Evolutionary conservation across 306 rosid species (phyloP).

Genomic region (Casuarina cunninghamiana): DNA sequence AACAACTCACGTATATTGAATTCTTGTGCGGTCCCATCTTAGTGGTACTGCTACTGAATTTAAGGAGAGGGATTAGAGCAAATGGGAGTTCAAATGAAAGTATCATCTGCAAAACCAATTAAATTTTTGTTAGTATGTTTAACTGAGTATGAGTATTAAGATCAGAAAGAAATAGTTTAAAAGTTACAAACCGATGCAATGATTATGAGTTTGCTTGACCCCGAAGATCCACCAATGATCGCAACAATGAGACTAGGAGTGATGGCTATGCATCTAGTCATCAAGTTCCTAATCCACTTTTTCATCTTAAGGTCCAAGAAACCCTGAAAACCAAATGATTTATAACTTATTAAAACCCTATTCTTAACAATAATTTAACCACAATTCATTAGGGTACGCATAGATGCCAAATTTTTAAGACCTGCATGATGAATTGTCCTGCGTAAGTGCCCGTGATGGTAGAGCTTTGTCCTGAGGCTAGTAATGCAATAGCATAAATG

Average conservation of each 20-base stretch:
- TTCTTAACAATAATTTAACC: neutral
- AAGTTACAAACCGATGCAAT: constrained; percentile 68
- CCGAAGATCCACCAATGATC: constrained; percentile 59
- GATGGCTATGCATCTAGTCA: constrained; percentile 80
- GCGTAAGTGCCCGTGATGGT: constrained; percentile 95
- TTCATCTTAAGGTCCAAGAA: constrained; percentile 87
- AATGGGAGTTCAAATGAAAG: constrained; percentile 92
- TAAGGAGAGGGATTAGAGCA: constrained; percentile 86
- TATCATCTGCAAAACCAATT: constrained; percentile 63
- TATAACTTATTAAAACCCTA: neutral
- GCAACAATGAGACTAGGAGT: constrained; percentile 85
- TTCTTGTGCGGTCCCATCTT: constrained; percentile 97
- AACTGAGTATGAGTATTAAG: neutral
- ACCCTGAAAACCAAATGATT: constrained; percentile 48
- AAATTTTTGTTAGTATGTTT: neutral
- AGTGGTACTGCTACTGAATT: constrained; percentile 71
- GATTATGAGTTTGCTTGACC: constrained; percentile 54
- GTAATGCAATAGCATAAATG: constrained; percentile 75
- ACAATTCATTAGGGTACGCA: neutral
- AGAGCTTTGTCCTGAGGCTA: constrained; percentile 97
- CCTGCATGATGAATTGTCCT: constrained; percentile 92
- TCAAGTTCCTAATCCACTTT: constrained; percentile 64
- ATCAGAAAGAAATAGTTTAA: neutral
- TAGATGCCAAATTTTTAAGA: neutral
- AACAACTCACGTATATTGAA: constrained; percentile 44